phyloP scores from a whole-genome alignment of 2,329 filamentous ascomycete genomes.

The Thermoascus crustaceus region DNA sequence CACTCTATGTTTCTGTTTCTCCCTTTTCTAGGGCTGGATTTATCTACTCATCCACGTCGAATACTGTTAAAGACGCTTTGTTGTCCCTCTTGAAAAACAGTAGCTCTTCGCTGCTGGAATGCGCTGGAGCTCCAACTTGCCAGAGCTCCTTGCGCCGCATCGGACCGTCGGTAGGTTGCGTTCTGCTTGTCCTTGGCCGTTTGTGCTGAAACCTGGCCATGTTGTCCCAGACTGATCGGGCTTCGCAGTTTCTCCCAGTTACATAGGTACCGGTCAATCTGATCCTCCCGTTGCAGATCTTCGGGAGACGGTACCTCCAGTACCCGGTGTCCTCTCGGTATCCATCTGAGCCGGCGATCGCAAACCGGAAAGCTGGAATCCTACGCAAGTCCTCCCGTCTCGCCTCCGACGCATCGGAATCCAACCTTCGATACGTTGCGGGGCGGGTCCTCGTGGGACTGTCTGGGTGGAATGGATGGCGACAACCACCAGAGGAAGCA shows the following conservation, averaged over 20 bases:
- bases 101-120: background rate
- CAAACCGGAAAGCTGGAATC: constrained; percentile 54
- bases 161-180: background rate
- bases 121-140: background rate
- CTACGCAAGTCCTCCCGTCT: constrained; percentile 54
- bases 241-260: no score
- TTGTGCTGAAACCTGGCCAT: no score
- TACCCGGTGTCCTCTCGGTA: constrained; percentile 1
- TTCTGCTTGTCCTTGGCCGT: background rate
- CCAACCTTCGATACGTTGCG: constrained; percentile 49
- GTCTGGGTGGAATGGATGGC: constrained; percentile 66
- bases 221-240: no score
- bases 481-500: constrained; percentile 65
- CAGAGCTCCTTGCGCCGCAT: background rate
- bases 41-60: no score
- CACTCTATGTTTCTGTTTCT: no score
- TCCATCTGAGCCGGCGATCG: constrained; percentile 1
- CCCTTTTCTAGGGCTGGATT: no score
- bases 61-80: no score
- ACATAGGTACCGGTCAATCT: no score
- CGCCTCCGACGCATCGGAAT: constrained; percentile 57
- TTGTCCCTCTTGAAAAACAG: background rate
- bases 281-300: no score
- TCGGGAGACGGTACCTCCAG: no score
- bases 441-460: constrained; percentile 46